Base-by-base conservation (phyloP, 805 yeast species). In the Candida pseudofarinosa region DNA sequence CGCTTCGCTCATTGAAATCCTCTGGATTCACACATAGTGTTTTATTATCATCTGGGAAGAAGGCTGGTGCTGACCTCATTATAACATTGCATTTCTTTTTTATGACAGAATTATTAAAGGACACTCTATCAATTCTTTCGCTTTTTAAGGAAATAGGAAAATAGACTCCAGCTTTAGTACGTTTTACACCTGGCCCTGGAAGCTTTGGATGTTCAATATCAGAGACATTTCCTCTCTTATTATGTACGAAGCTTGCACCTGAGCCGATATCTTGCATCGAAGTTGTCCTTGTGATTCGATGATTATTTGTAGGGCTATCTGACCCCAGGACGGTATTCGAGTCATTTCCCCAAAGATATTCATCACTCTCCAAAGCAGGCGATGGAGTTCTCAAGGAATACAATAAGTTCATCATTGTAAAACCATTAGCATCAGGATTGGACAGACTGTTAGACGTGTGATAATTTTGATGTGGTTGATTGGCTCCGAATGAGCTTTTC, bases 311-410 rank as follows among this genome's bases (percentile, higher is more conserved):
- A 7, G 17, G n/a, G 31, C 33, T 41, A 3, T 16, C 28, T 18
- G 41, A 33, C 12, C 17, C 37, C n/a, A 6, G 19, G 1, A 20
- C 34, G 3, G 26, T 17, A 19, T 19, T 35, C 5, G 37, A 15
- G 16, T 33, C 31, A 23, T 26, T 44, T 12, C 48, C 45, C 59
- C 63, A 58, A 35, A 44, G 38, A 42, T 55, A 55, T 18, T 65
- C 71, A 19, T 66, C 70, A 19, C 49, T 41, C 40, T 65, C 71
- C 6, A 63, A 38, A 5, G 63, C 69, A 1, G 71, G 71, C 3
- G 70, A 63, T 7, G 69, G 69, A 1, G 68, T 57, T 43, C 68
- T 52, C 33, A 65, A 45, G 30, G 68, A 56, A 26, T 62, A 66
- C 4, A 60, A 46, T 1, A 68, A 59, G 33, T 46, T 55, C 40